Conservation (phyloP, 805 yeast species). For the Ogataea methanolica region DNA sequence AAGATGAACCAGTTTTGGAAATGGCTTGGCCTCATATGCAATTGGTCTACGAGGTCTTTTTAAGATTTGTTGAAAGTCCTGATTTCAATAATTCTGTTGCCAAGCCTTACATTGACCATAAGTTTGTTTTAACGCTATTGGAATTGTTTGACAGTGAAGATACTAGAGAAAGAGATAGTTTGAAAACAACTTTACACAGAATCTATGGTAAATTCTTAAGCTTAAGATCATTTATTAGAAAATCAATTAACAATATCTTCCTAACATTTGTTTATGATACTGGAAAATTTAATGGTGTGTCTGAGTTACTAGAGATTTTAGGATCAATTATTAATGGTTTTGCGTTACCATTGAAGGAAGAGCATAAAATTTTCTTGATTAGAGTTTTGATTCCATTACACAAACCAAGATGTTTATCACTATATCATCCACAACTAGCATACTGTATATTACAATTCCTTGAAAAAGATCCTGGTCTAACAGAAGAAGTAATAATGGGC, state of each 20-base stretch:
- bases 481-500: conserved; percentile 97
- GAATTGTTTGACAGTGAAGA: conserved; percentile 96
- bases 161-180: conserved; percentile 91
- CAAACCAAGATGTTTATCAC: conserved; percentile 79
- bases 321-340: conserved; percentile 97
- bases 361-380: conserved; percentile 85
- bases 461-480: conserved; percentile 87
- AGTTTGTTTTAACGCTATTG: conserved; percentile 71
- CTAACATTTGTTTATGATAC: conserved; percentile 93
- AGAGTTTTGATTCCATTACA: conserved; percentile 89
- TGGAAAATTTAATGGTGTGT: conserved; percentile 91
- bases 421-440: conserved; percentile 95
- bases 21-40: conserved; percentile 99
- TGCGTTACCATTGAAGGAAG: conserved; percentile 95
- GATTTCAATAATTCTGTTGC: conserved; percentile 93
- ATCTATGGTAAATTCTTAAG: conserved; percentile 93
- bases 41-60: conserved; percentile 88
- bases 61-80: conserved; percentile 88
- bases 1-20: conserved; percentile 95
- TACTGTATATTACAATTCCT: conserved; percentile 95
- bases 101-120: conserved; percentile 89
- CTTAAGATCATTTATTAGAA: conserved; percentile 84
- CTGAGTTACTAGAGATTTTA: conserved; percentile 88
- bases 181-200: conserved; percentile 92
- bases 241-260: conserved; percentile 88